Evolutionary conservation across 2,329 filamentous ascomycete species (phyloP).

Genomic region (Claviceps sp.): DNA sequence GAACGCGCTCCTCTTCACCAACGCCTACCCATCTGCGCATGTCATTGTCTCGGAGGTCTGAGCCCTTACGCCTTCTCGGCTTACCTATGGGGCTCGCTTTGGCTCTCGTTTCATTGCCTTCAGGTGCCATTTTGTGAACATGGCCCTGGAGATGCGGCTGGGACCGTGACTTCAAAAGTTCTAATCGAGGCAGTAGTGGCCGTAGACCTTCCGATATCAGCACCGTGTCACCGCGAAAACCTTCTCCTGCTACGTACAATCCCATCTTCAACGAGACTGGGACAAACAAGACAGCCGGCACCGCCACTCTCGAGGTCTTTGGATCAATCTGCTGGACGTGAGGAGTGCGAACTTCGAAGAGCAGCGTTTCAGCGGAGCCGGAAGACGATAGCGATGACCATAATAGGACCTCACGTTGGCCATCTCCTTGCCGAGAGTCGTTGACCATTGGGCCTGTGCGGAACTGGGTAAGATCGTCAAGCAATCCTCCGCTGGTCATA

Average conservation of each 20-base stretch:
- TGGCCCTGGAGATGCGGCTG: constrained; percentile 18
- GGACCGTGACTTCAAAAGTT: constrained; percentile 10
- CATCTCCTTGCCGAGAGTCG: constrained; percentile 35
- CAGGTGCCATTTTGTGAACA: constrained; percentile 14
- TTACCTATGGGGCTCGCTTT: background rate
- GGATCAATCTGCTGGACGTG: constrained; percentile 8
- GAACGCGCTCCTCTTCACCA: background rate
- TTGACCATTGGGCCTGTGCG: constrained; percentile 25
- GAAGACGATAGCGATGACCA: constrained; percentile 26
- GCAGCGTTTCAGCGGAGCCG: constrained; percentile 13
- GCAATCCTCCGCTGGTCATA: background rate
- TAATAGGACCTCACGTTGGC: constrained; percentile 25
- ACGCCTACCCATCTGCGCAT: background rate
- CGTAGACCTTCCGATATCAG: constrained; percentile 10
- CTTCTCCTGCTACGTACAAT: constrained; percentile 3
- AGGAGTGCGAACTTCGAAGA: constrained; percentile 13
- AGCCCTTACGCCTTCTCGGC: background rate
- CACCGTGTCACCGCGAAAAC: constrained; percentile 6
- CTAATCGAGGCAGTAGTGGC: constrained; percentile 15
- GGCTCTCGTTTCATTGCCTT: background rate
- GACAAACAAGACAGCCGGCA: constrained; percentile 3
- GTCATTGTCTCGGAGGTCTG: background rate
- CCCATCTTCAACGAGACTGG: background rate
- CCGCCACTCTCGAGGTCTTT: background rate
- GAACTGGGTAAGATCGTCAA: constrained; percentile 22